Percentiles rank a stretch among this genome's conserved stretches.
Evolutionary conservation across 2,329 filamentous ascomycete genomes (phyloP).

Genomic region (Hawksworthiomyces lignivorus): DNA sequence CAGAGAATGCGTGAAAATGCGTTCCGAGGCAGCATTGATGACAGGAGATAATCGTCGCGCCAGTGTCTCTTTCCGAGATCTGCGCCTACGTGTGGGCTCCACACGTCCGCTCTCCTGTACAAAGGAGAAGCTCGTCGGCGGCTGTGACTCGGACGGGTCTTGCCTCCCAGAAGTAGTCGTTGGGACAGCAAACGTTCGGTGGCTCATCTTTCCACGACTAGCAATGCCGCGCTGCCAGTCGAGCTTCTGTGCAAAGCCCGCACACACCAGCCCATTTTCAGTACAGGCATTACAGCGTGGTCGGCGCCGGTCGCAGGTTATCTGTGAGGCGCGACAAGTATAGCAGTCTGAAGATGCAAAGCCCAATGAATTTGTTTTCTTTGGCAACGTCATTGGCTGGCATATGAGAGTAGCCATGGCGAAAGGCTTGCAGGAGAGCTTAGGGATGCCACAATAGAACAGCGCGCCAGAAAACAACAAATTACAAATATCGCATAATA

Average conservation of each 20-base stretch:
- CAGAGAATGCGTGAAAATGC: too few species aligned
- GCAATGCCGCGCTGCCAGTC: not conserved
- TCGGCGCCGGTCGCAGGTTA: not conserved
- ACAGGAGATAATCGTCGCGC: too few species aligned
- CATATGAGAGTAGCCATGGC: not conserved
- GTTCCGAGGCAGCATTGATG: too few species aligned
- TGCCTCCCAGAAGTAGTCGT: not conserved
- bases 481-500: too few species aligned
- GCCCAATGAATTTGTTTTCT: not conserved
- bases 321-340: not conserved
- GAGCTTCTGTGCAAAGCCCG: not conserved
- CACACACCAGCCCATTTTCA: not conserved
- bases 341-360: not conserved
- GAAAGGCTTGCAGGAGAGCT: too few species aligned
- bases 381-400: not conserved
- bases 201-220: not conserved
- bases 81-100: not conserved
- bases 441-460: too few species aligned
- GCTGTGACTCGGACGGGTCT: not conserved
- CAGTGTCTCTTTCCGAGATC: too few species aligned
- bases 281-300: not conserved
- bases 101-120: not conserved
- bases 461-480: too few species aligned
- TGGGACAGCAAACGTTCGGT: not conserved
- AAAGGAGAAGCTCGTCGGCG: not conserved